phyloP scores from a whole-genome alignment of 2,329 filamentous ascomycete species.

The Curvularia lunata region DNA sequence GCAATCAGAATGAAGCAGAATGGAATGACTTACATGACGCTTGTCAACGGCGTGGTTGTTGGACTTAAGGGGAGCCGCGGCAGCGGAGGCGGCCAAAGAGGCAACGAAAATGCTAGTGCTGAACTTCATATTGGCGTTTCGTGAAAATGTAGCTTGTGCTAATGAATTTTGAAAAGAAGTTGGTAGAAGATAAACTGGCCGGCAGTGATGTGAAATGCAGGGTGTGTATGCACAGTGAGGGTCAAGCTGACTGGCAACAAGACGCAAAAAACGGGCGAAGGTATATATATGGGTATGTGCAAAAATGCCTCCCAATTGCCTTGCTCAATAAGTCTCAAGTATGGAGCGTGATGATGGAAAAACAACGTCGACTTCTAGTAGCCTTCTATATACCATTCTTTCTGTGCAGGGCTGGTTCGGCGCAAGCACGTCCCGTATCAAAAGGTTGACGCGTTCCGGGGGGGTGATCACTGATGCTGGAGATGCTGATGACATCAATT shows the following conservation, averaged over 20 bases:
- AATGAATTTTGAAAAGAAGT: neutral
- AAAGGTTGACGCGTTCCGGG: constrained; percentile 15
- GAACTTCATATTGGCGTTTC: constrained; percentile 36
- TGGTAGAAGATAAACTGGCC: constrained; percentile 32
- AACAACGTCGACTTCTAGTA: neutral
- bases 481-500: neutral
- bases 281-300: constrained; percentile 12
- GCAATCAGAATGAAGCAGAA: neutral
- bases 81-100: constrained; percentile 33
- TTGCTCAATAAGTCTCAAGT: constrained; percentile 19
- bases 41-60: constrained; percentile 20
- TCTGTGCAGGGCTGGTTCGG: constrained; percentile 6
- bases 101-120: constrained; percentile 34
- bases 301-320: constrained; percentile 13
- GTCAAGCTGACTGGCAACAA: constrained; percentile 38
- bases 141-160: constrained; percentile 1
- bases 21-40: constrained; percentile 30
- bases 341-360: constrained; percentile 2
- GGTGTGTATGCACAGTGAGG: constrained; percentile 13
- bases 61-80: constrained; percentile 36
- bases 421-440: constrained; percentile 12
- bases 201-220: constrained; percentile 29
- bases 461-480: constrained; percentile 1
- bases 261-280: constrained; percentile 10
- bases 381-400: constrained; percentile 17